Evolutionary conservation across 139 green algal genomes (phyloP).

Genomic region (Picocystis salinarum): DNA sequence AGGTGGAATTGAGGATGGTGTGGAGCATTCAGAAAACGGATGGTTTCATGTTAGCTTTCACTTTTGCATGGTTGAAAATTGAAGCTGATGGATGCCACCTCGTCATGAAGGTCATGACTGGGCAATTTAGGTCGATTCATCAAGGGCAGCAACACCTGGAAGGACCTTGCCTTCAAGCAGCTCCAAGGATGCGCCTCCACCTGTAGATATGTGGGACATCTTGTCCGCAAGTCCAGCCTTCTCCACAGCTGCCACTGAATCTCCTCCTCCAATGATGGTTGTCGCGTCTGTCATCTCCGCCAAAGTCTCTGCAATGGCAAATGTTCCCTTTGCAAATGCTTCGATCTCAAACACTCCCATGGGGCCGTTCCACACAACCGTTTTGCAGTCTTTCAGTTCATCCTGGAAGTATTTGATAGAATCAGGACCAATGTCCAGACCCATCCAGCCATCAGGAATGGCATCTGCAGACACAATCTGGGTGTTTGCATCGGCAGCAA

Average conservation of each 20-base stretch:
- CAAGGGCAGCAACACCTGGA: slow-evolving; percentile 79
- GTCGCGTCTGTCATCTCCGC: slow-evolving; percentile 58
- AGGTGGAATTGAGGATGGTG: too few species aligned
- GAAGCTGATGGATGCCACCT: too few species aligned
- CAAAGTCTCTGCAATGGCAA: slow-evolving; percentile 72
- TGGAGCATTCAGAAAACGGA: too few species aligned
- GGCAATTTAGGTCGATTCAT: too few species aligned
- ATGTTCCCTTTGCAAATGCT: slow-evolving; percentile 77
- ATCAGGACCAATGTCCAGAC: slow-evolving; percentile 89
- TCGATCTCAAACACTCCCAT: slow-evolving; percentile 97
- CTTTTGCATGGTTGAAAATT: too few species aligned
- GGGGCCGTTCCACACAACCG: slow-evolving; percentile 91
- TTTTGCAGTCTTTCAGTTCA: slow-evolving; percentile 75
- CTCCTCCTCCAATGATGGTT: slow-evolving; percentile 97
- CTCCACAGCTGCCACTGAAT: slow-evolving; percentile 96
- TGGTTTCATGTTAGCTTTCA: too few species aligned
- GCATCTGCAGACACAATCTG: slow-evolving; percentile 47
- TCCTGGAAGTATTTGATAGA: slow-evolving; percentile 64
- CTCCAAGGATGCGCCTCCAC: slow-evolving; percentile 89
- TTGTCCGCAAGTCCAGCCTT: slow-evolving; percentile 77
- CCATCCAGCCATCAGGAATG: slow-evolving; percentile 97
- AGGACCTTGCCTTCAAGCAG: slow-evolving; percentile 98
- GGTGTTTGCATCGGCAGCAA: slow-evolving; percentile 70
- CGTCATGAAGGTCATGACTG: too few species aligned
- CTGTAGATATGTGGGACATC: slow-evolving; percentile 89